Conservation (phyloP, 768 basidiomycete species). For the Fomitopsis serialis region DNA sequence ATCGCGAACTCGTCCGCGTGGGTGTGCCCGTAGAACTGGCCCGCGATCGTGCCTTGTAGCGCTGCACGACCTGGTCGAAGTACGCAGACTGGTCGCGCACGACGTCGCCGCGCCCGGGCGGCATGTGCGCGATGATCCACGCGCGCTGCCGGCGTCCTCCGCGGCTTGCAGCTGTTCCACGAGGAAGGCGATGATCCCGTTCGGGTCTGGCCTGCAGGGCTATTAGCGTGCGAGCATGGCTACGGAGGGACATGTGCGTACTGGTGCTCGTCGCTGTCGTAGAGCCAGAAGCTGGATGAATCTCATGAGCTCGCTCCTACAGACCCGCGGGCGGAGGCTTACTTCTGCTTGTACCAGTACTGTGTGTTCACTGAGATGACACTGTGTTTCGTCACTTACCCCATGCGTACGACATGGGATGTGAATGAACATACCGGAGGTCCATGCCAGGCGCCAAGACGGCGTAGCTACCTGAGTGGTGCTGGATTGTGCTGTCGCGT, state of each 20-base stretch:
- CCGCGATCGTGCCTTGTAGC: conserved; percentile 56
- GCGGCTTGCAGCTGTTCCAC: conserved; percentile 51
- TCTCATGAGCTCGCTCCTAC: background rate
- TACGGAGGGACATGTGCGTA: conserved; percentile 22
- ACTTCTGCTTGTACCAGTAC: conserved; percentile 62
- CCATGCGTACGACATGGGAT: too few species aligned
- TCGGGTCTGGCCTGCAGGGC: conserved; percentile 43
- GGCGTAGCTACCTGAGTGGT: conserved; percentile 52
- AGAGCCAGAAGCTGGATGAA: conserved; percentile 49
- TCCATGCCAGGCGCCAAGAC: conserved; percentile 42
- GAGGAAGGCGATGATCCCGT: conserved; percentile 52
- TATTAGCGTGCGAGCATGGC: background rate
- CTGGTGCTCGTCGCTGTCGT: conserved; percentile 44
- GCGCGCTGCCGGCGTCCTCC: conserved; percentile 55
- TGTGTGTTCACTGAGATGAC: conserved; percentile 57
- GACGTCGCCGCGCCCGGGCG: conserved; percentile 42
- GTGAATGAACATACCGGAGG: conserved; percentile 42
- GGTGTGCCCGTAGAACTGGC: conserved; percentile 58
- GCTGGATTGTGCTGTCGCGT: conserved; percentile 39
- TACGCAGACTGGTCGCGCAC: conserved; percentile 59
- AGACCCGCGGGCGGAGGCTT: conserved; percentile 4
- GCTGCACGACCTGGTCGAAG: conserved; percentile 55
- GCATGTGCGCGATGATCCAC: conserved; percentile 61
- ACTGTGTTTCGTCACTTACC: too few species aligned
- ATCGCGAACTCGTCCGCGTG: conserved; percentile 59